Evolutionary conservation across 441 rosid genomes (phyloP), one percentile per base, ranked within the genome.

Genomic region (Jatropha multifida): DNA sequence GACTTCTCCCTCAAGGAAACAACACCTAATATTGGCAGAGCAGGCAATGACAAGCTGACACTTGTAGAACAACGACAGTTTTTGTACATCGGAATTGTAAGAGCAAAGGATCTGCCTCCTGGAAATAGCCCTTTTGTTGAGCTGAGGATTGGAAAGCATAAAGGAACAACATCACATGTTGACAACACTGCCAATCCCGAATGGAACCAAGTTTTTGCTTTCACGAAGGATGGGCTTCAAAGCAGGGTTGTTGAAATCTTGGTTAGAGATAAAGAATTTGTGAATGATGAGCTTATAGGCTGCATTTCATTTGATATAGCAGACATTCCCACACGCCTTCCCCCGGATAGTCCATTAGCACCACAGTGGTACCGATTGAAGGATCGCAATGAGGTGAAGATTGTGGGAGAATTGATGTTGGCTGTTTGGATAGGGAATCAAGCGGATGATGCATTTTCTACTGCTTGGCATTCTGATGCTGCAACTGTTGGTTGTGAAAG

Each of bases 361-460:
- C 88, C 90, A 10, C 85, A 83, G 58, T 85, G 92, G 90, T 82
- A 85, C 46, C 83, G 75, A 18, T 64, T 84, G 58, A 83, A 84
- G 78, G 82, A 85, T 51, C 58, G 37, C 4, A 69, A 74, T 10
- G 84, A 84, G 52, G 63, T 44, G 3, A 81, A 49, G 14, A 79
- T 76, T 3, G 70, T 40, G n/a, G 87, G 87, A 23, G 90, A 86
- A 76, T 38, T 88, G 66, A 85, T 85, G 92, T 60, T 82, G 58
- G 73, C 85, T 61, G 74, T 81, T 15, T 88, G 92, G 92, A 76
- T 80, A 69, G 87, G 89, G 68, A 85, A 86, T 56, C 88, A 88
- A 77, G 85, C 88, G 0, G 88, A 84, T 69, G 84, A 82, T 17
- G 88, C 82, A 3, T 88, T 81, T 69, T 72, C 82, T 0, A 78